Evolutionary conservation across 768 basidiomycete species (phyloP).

Genomic region (Butyriboletus loyo): DNA sequence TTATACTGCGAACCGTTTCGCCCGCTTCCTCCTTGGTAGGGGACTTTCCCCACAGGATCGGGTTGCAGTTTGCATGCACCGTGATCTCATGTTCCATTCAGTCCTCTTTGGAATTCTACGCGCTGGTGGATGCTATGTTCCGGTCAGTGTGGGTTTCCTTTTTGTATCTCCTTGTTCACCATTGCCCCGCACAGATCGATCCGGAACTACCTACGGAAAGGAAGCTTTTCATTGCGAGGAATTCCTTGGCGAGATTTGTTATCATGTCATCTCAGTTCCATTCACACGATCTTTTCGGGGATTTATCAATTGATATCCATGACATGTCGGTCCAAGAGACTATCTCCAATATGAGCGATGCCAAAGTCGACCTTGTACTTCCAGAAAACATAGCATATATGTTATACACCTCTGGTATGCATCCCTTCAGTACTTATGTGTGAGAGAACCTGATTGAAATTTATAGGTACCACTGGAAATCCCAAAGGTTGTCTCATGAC

Average conservation of each 20-base stretch:
- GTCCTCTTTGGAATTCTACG: slow-evolving; percentile 44
- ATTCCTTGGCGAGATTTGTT: slow-evolving; percentile 42
- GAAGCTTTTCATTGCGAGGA: slow-evolving; percentile 42
- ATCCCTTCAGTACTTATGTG: not conserved
- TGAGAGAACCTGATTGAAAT: slow-evolving; percentile 8
- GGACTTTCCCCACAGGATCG: slow-evolving; percentile 39
- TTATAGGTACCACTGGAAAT: slow-evolving; percentile 45
- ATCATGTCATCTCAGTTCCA: slow-evolving; percentile 30
- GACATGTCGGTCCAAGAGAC: slow-evolving; percentile 21
- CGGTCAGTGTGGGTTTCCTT: slow-evolving; percentile 32
- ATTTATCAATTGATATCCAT: slow-evolving; percentile 19
- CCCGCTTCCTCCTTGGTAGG: slow-evolving; percentile 38
- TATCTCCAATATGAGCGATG: slow-evolving; percentile 28
- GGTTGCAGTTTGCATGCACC: slow-evolving; percentile 45
- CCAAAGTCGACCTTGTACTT: slow-evolving; percentile 28
- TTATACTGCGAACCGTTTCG: slow-evolving; percentile 37
- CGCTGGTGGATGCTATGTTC: slow-evolving; percentile 52
- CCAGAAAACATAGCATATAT: slow-evolving; percentile 40
- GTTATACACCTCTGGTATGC: slow-evolving; percentile 48
- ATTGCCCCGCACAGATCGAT: slow-evolving; percentile 40
- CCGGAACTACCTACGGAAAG: slow-evolving; percentile 47
- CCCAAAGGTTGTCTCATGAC: slow-evolving; percentile 50
- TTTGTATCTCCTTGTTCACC: not conserved
- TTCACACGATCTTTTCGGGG: slow-evolving; percentile 15
- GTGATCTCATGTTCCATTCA: slow-evolving; percentile 41